These are phyloP conservation scores for Hypholoma fasciculare DNA, from an alignment of 768 basidiomycete genomes.

Conservation along the genomic window DNA sequence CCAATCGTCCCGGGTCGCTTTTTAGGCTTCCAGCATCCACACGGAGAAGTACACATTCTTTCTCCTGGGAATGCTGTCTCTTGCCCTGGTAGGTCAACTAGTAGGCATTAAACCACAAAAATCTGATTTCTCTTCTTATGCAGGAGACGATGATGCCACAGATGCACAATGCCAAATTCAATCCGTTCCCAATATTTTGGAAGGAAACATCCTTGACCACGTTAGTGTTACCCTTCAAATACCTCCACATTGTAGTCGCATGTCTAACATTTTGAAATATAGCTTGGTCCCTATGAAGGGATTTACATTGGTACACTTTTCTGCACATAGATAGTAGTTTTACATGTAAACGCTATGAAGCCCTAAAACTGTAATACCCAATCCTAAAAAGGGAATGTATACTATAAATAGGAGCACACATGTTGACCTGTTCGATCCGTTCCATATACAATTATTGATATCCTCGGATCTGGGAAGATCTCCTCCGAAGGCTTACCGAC, in stretches of 20 bases:
- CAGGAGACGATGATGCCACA: conserved; percentile 55
- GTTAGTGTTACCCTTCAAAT: conserved; percentile 20
- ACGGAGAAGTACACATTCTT: conserved; percentile 58
- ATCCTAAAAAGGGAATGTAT: not conserved
- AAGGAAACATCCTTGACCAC: conserved; percentile 53
- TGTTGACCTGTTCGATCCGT: too few species aligned
- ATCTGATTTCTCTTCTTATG: not conserved
- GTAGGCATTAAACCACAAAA: not conserved
- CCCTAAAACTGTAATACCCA: too few species aligned
- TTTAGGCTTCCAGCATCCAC: conserved; percentile 50
- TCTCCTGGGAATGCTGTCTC: conserved; percentile 31
- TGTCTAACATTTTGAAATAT: not conserved
- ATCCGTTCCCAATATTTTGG: conserved; percentile 54
- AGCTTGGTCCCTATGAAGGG: conserved; percentile 54
- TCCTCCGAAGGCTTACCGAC: too few species aligned
- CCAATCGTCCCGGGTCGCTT: conserved; percentile 57
- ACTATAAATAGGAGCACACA: not conserved
- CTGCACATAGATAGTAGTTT: conserved; percentile 9
- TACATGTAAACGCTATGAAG: too few species aligned
- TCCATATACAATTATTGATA: not conserved
- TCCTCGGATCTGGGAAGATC: not conserved
- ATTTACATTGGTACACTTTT: conserved; percentile 50
- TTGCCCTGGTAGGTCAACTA: conserved; percentile 29
- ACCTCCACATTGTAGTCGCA: not conserved
- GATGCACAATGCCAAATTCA: conserved; percentile 53